phyloP scores from a whole-genome alignment of 495 filamentous ascomycete species.

The Neurospora sp. region DNA sequence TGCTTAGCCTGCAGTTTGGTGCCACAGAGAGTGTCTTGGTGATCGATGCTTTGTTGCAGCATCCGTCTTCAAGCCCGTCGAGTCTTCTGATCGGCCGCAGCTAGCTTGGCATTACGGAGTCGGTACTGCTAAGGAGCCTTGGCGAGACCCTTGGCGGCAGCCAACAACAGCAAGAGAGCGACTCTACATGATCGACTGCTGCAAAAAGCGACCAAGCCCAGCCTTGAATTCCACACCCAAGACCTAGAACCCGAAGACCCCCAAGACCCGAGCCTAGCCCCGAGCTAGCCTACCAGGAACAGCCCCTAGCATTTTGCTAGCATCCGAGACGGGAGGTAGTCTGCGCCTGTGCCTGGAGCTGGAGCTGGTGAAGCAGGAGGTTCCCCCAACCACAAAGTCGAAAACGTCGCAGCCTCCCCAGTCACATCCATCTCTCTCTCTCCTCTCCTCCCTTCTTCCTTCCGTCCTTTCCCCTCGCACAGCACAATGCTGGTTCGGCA shows the following conservation, averaged over 20 bases:
- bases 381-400: background rate
- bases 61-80: background rate
- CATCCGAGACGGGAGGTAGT: background rate
- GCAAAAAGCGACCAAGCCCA: background rate
- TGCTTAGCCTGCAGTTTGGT: background rate
- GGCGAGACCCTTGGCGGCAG: background rate
- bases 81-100: background rate
- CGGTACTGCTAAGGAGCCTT: background rate
- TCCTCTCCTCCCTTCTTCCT: background rate
- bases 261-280: background rate
- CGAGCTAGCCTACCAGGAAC: background rate
- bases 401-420: background rate
- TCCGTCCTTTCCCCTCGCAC: background rate
- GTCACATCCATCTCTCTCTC: background rate
- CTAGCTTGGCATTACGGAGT: background rate
- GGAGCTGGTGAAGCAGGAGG: background rate
- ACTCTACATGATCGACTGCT: background rate
- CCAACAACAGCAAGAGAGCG: background rate
- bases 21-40: background rate
- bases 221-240: background rate
- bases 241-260: background rate
- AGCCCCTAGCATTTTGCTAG: background rate
- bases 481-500: background rate
- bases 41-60: background rate
- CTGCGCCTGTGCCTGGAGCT: background rate